Evolutionary conservation across 2,329 filamentous ascomycete genomes (phyloP).

Genomic region (Penicillium sp.): DNA sequence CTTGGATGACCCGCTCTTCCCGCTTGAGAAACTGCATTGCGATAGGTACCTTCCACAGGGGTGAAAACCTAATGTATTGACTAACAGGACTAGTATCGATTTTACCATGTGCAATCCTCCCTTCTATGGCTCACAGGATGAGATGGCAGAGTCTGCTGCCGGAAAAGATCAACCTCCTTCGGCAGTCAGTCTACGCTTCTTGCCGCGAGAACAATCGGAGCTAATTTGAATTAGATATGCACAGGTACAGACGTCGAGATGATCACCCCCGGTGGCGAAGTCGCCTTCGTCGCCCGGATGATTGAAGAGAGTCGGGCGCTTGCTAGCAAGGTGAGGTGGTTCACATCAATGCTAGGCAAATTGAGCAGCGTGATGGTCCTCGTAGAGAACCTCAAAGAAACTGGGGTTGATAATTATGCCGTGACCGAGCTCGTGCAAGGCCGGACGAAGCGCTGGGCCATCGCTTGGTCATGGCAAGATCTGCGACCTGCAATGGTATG

Average conservation of each 20-base stretch:
- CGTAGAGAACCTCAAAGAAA: constrained; percentile 51
- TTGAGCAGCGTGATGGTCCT: constrained; percentile 62
- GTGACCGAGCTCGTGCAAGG: constrained; percentile 75
- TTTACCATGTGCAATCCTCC: constrained; percentile 95
- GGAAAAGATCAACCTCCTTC: constrained; percentile 63
- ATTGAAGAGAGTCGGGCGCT: constrained; percentile 62
- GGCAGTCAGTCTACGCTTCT: constrained; percentile 50
- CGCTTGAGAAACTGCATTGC: constrained; percentile 45
- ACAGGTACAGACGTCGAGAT: constrained; percentile 80
- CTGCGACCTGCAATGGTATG: constrained; percentile 56
- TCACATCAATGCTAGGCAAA: constrained; percentile 85
- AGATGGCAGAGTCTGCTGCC: constrained; percentile 60
- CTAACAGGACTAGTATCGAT: constrained; percentile 49
- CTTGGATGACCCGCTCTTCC: constrained; percentile 54
- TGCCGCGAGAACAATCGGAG: not conserved
- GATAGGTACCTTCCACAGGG: constrained; percentile 13
- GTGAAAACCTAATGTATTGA: not conserved
- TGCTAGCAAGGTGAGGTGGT: constrained; percentile 67
- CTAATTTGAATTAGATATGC: constrained; percentile 40
- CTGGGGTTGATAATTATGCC: constrained; percentile 68
- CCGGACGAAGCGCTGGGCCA: constrained; percentile 73
- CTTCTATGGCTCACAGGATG: constrained; percentile 72
- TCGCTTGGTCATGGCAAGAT: constrained; percentile 77
- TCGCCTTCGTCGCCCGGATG: constrained; percentile 66
- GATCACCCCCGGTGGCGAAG: constrained; percentile 73